phyloP scores from a whole-genome alignment of 495 filamentous ascomycete genomes.

The Extremus antarcticus region DNA sequence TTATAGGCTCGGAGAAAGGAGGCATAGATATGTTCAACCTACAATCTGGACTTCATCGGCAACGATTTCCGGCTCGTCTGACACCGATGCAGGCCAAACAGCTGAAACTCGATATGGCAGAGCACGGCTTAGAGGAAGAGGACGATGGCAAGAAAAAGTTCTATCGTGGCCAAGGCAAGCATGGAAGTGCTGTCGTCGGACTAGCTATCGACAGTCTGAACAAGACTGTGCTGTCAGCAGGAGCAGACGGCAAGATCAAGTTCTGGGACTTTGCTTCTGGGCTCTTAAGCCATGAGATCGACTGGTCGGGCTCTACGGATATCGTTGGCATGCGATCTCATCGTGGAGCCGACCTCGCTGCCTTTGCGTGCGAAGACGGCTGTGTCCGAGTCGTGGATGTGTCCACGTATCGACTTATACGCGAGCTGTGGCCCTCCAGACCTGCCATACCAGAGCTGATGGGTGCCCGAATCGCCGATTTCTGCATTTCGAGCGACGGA shows the following conservation, averaged over 20 bases:
- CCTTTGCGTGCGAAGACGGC: slow-evolving; percentile 79
- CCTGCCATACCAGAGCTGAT: slow-evolving; percentile 1
- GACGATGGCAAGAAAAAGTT: slow-evolving; percentile 33
- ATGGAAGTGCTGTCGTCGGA: slow-evolving; percentile 75
- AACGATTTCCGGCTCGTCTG: slow-evolving; percentile 66
- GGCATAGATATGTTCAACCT: slow-evolving; percentile 90
- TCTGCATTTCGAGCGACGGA: slow-evolving; percentile 80
- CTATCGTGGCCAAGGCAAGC: slow-evolving; percentile 44
- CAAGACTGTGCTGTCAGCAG: slow-evolving; percentile 68
- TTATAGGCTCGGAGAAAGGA: slow-evolving; percentile 77
- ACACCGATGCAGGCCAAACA: slow-evolving; percentile 53
- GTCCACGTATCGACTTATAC: slow-evolving; percentile 76
- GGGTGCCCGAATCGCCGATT: slow-evolving; percentile 18
- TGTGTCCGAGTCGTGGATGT: slow-evolving; percentile 83
- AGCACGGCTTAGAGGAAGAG: slow-evolving; percentile 30
- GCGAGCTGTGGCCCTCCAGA: slow-evolving; percentile 75
- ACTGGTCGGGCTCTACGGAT: slow-evolving; percentile 74
- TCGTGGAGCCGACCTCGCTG: slow-evolving; percentile 71
- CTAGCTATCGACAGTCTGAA: slow-evolving; percentile 78
- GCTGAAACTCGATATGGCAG: slow-evolving; percentile 41
- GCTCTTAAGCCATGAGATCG: slow-evolving; percentile 63
- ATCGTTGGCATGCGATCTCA: slow-evolving; percentile 70
- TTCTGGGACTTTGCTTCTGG: slow-evolving; percentile 92
- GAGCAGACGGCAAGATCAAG: slow-evolving; percentile 88
- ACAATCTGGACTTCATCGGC: slow-evolving; percentile 79